Evolutionary conservation across 2,329 filamentous ascomycete genomes (phyloP), one percentile per base, ranked within the genome.

Genomic region (Proliferodiscus dingleyae): DNA sequence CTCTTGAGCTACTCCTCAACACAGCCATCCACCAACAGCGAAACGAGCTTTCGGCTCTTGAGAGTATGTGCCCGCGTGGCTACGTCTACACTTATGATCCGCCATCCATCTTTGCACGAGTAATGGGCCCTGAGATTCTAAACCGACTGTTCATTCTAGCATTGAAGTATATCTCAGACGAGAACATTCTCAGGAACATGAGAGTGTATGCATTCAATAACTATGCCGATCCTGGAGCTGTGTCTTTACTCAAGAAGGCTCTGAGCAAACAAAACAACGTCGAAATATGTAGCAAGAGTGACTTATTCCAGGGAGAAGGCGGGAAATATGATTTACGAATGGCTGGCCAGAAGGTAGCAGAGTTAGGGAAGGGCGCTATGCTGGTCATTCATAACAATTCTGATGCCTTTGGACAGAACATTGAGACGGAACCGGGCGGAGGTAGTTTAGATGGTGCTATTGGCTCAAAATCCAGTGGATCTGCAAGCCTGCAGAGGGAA

Each of bases 341-440:
- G 7, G 33, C 49, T 34, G 9, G 11, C 28, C 18, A 44, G 2
- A 36, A 48, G 13, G 19, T 26, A 11, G 33, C 29, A 21, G 45
- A 43, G 6, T 21, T 34, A 34, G 32, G 32, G 9, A 21, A 45
- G n/a, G 52, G 50, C 5, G 53, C 54, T 0, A 45, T 58, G 43
- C 37, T 61, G 26, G 58, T 61, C 8, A 33, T 61, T 10, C 59
- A 61, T 42, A 61, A 61, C 24, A 61, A 61, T 33, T 58, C 55
- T 45, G 59, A 61, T 51, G 59, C 33, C 1, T 61, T 61, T 49
- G 59, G 59, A 10, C 59, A 61, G 49, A 61, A 61, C 44, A 58
- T 61, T 16, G 59, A 61, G 47, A 56, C 54, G 1, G 59, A 61
- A 43, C 38, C 37, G 3, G 40, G 39, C 37, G 23, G 7, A 32